Evolutionary conservation across 768 basidiomycete genomes (phyloP).

Genomic region (Rhodocollybia butyracea): DNA sequence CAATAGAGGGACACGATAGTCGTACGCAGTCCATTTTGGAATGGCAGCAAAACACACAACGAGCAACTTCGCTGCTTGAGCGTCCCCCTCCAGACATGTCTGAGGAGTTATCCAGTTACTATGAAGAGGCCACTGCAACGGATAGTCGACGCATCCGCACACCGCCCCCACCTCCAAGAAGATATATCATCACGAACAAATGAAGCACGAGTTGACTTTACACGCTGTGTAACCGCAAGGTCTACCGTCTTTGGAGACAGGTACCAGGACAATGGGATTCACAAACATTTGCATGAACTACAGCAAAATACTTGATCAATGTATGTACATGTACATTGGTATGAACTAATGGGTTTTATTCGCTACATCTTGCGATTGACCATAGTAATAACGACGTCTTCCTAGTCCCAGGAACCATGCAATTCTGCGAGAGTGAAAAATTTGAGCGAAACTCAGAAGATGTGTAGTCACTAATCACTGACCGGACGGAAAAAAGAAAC

Average conservation of each 20-base stretch:
- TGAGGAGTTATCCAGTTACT: conserved; percentile 30
- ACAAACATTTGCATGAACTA: no score
- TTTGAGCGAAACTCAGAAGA: background rate
- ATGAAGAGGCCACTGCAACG: conserved; percentile 23
- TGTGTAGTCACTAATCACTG: conserved; percentile 13
- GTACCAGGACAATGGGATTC: no score
- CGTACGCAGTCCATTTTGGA: conserved; percentile 22
- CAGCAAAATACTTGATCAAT: background rate
- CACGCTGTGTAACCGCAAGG: background rate
- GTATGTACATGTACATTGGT: background rate
- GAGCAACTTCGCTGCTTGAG: conserved; percentile 19
- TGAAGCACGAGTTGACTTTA: conserved; percentile 11
- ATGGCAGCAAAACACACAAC: conserved; percentile 27
- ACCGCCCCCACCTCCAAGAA: conserved; percentile 21
- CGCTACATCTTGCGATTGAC: conserved; percentile 12
- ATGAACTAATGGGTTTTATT: background rate
- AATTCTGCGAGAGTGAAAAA: conserved; percentile 28
- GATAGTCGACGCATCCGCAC: conserved; percentile 16
- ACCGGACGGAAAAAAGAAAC: conserved; percentile 58
- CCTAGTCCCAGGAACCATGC: conserved; percentile 56
- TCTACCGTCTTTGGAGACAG: no score
- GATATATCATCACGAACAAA: conserved; percentile 31
- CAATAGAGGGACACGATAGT: background rate
- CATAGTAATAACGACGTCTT: conserved; percentile 41
- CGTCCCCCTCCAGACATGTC: conserved; percentile 22